phyloP scores from a whole-genome alignment of 2,329 filamentous ascomycete species.

The Xylaria digitata region DNA sequence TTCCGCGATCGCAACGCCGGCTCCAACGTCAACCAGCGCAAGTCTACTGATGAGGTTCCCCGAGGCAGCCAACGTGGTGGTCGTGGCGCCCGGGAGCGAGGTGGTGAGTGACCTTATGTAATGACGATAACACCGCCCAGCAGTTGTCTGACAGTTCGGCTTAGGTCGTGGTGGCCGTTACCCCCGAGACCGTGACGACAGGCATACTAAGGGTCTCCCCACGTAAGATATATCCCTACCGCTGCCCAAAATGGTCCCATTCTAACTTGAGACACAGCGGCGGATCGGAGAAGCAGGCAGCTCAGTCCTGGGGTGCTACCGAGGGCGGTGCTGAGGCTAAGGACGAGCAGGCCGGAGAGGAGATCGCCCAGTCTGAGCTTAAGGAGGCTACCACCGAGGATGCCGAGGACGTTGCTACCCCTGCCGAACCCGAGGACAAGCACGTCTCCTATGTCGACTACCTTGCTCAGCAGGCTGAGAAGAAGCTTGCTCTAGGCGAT shows the following conservation, averaged over 20 bases:
- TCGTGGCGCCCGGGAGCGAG: slow-evolving; percentile 71
- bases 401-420: slow-evolving; percentile 54
- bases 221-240: slow-evolving; percentile 55
- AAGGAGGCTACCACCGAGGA: slow-evolving; percentile 72
- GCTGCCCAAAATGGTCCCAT: neutral
- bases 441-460: slow-evolving; percentile 91
- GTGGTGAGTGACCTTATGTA: slow-evolving; percentile 57
- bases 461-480: slow-evolving; percentile 76
- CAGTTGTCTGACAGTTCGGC: slow-evolving; percentile 34
- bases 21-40: slow-evolving; percentile 82
- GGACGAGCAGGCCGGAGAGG: slow-evolving; percentile 91
- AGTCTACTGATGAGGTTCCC: slow-evolving; percentile 76
- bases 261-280: slow-evolving; percentile 54
- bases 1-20: slow-evolving; percentile 91
- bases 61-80: slow-evolving; percentile 69
- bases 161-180: slow-evolving; percentile 65
- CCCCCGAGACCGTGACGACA: slow-evolving; percentile 66
- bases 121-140: neutral
- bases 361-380: slow-evolving; percentile 86
- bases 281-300: slow-evolving; percentile 86
- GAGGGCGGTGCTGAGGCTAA: slow-evolving; percentile 86
- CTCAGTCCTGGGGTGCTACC: slow-evolving; percentile 87
- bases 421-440: slow-evolving; percentile 82
- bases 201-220: slow-evolving; percentile 61
- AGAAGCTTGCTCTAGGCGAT: slow-evolving; percentile 77